Evolutionary conservation across 768 basidiomycete genomes (phyloP).

Genomic region (Leucocoprinus birnbaumii): DNA sequence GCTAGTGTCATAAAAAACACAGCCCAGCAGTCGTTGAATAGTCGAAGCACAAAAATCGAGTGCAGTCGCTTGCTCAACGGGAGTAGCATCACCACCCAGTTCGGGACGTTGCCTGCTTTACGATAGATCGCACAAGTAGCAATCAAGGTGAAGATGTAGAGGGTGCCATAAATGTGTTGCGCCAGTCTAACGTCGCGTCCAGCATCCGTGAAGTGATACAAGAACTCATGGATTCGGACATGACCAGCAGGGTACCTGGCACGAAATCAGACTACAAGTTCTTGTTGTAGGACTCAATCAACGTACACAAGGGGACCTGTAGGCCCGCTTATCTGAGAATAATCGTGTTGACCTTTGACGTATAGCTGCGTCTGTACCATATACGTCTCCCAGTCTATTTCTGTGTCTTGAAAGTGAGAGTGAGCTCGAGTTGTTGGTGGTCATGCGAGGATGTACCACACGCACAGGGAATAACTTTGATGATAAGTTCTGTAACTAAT

Average conservation of each 20-base stretch:
- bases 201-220: conserved; percentile 61
- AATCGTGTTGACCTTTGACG: conserved; percentile 79
- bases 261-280: background rate
- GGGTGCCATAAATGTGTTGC: conserved; percentile 73
- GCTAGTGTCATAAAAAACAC: conserved; percentile 63
- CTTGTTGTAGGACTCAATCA: conserved; percentile 6
- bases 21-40: conserved; percentile 97
- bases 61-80: conserved; percentile 91
- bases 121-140: conserved; percentile 70
- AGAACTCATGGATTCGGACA: conserved; percentile 72
- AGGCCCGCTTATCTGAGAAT: conserved; percentile 78
- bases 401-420: conserved; percentile 67
- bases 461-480: conserved; percentile 82
- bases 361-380: conserved; percentile 84
- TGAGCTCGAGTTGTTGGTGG: conserved; percentile 16
- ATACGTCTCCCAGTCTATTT: conserved; percentile 98
- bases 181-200: conserved; percentile 60
- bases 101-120: conserved; percentile 57
- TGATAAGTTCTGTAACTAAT: conserved; percentile 74
- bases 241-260: conserved; percentile 93
- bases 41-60: conserved; percentile 85
- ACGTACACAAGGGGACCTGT: conserved; percentile 89
- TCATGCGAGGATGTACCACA: conserved; percentile 12
- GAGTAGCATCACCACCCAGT: conserved; percentile 70
- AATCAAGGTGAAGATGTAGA: conserved; percentile 69